Base-by-base conservation (phyloP, 2,329 filamentous ascomycete genomes). In the Thermomyces lanuginosus region DNA sequence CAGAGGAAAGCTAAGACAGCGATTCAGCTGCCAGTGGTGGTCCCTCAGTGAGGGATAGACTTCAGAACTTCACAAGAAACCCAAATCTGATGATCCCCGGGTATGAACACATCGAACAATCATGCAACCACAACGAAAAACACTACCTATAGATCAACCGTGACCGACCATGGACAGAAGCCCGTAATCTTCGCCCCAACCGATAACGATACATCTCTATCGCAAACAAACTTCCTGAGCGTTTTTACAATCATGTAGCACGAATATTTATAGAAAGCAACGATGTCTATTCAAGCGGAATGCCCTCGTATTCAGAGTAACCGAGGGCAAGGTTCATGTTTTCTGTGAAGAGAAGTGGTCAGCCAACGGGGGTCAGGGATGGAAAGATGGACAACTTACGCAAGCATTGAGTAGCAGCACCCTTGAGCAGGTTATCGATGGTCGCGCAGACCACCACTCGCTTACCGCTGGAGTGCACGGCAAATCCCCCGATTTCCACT, bases 251-350 rank as follows among this genome's bases (percentile, higher is more conserved):
- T 21, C 16, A 8, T 9, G n/a, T 21, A 11, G 19, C 27, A 28
- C 8, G 16, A 8, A 24, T 14, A 9, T 28, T n/a, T n/a, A n/a
- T n/a, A n/a, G n/a, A n/a, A n/a, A n/a, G n/a, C n/a, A n/a, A n/a
- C n/a, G n/a, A n/a, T n/a, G n/a, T 29, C 41, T 52, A 65, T 32
- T 66, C 55, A 32, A 69, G 45, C 17, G 81, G 81, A 39, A 92
- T 91, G 21, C 82, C 82, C 48, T 91, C 78, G 46, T 82, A 92
- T 58, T 92, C 82, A 23, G 70, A 73, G 48, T 86, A 91, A 23
- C 82, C 82, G 7, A 91, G 66, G n/a, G 80, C 76, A 32, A 92
- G 63, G 55, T 92, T 92, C 80, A 92, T 89, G 56, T 92, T 92
- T 64, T 91, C 74, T 78, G 47, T 36, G 13, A 14, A 19, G 16